Conservation (phyloP, 768 basidiomycete genomes). For the Serendipita sp. region DNA sequence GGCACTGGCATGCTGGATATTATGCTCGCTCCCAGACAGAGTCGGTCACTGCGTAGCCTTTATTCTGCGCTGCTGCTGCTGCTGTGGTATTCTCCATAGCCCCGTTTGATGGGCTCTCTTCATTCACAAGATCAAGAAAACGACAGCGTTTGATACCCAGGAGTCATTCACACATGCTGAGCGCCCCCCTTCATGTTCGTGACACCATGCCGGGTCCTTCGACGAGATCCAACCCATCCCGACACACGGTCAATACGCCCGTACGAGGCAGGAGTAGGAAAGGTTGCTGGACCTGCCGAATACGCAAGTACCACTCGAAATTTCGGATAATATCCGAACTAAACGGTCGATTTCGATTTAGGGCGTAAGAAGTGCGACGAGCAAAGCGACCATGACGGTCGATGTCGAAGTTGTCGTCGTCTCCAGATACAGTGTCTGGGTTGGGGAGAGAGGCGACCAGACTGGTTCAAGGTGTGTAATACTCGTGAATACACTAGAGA, state of each 20-base stretch:
- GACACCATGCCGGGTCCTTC: neutral
- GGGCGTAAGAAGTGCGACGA: slow-evolving; percentile 6
- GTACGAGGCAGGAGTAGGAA: neutral
- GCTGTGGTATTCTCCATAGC: too few relatives aligned
- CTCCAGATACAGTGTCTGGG: neutral
- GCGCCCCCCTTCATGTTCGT: neutral
- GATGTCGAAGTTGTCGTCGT: neutral
- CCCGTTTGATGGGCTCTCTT: too few relatives aligned
- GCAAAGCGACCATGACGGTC: neutral
- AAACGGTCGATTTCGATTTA: neutral
- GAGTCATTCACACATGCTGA: neutral
- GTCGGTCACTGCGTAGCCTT: too few relatives aligned
- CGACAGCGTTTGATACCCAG: too few relatives aligned
- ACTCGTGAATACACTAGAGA: neutral
- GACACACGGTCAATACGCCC: neutral
- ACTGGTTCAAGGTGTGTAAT: neutral
- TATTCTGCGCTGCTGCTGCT: neutral
- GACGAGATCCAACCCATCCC: neutral
- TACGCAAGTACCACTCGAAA: neutral
- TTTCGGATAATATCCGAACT: neutral
- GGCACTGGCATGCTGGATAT: neutral
- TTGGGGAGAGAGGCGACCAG: neutral
- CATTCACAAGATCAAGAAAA: too few relatives aligned
- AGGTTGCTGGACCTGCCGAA: slow-evolving; percentile 2
- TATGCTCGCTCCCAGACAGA: neutral